Evolutionary conservation across 164 flowering plant species (phyloP), one percentile per base, ranked within the genome.

Genomic region (Malania oleifera): DNA sequence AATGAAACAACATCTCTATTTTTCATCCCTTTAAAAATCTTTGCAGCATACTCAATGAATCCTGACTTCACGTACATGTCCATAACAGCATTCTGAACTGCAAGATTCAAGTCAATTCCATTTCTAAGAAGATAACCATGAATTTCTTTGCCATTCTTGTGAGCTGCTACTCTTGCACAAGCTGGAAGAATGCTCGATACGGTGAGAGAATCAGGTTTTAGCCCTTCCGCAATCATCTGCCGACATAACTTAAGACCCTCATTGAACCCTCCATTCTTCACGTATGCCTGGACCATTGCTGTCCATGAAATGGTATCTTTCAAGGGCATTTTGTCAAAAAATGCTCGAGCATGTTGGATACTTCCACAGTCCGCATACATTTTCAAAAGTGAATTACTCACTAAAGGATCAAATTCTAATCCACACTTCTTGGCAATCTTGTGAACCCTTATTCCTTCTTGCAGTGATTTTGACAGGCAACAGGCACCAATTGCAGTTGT

Each of bases 21-120:
- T 43, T 54, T 56, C 80, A 83, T 80, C 27, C 46, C 35, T 13
- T 20, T 48, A 66, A 85, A 88, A 24, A 85, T 51, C 43, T 39
- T 77, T 8, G 75, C 57, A 24, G 89, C 89, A 7, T 22, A 77
- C 17, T 72, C 75, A 7, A 80, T 19, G 37, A 37, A 70, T 38
- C 91, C 91, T n/a, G 87, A 75, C 71, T 87, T 85, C 43, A 77
- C 74, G 64, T 85, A 84, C 90, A 84, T 85, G 72, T 88, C 92
- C 61, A 77, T 67, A 7, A 82, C 22, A 29, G 90, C 86, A 69
- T 83, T 85, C 25, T 70, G 70, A 15, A 82, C 77, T 6, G 56
- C 70, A 7, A 67, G 39, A 62, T 73, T 73, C 28, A 69, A 15
- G 12, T 68, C 70, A 22, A 79, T 49, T 13, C 64, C 53, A 62